Percentiles rank a stretch among this genome's conserved stretches.
These are phyloP conservation scores for Scutellaria minor DNA, from an alignment of 257 asterid genomes.

Conservation along the genomic window DNA sequence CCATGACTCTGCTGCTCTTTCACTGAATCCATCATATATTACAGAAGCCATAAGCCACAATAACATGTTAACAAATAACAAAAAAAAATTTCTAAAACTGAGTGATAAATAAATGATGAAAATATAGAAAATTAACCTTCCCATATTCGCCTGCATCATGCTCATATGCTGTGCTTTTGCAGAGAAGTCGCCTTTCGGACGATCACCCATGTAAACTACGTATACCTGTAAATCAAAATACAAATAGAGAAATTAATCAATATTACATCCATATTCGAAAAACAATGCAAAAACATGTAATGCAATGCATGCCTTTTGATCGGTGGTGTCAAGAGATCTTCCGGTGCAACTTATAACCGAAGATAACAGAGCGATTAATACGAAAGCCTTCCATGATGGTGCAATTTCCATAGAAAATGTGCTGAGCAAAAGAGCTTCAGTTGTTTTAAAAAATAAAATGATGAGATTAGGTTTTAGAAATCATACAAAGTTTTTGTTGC, in stretches of 20 bases:
- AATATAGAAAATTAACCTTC: constrained; percentile 39
- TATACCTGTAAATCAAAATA: constrained; percentile 41
- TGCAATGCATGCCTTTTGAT: constrained; percentile 45
- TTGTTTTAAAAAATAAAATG: too few relatives aligned
- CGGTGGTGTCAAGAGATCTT: constrained; percentile 32
- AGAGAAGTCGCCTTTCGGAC: constrained; percentile 44
- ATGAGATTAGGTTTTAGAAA: too few relatives aligned
- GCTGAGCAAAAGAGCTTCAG: neutral
- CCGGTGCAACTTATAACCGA: constrained; percentile 36
- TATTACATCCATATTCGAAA: neutral
- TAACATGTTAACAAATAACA: neutral
- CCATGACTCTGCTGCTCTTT: constrained; percentile 50
- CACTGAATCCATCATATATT: constrained; percentile 33
- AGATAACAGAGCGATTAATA: constrained; percentile 37
- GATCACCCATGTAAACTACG: constrained; percentile 69
- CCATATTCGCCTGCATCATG: constrained; percentile 52
- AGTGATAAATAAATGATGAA: neutral
- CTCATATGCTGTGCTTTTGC: constrained; percentile 49
- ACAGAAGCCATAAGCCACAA: neutral
- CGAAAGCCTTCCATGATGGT: constrained; percentile 34
- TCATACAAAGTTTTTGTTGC: too few relatives aligned
- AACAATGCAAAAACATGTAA: neutral
- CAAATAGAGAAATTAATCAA: too few relatives aligned
- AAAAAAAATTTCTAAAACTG: neutral
- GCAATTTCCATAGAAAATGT: constrained; percentile 24